Percentiles rank a stretch among this genome's conserved stretches.
These are phyloP conservation scores for Lizonia empirigonia DNA, from an alignment of 2,329 filamentous ascomycete genomes.

Conservation along the genomic window DNA sequence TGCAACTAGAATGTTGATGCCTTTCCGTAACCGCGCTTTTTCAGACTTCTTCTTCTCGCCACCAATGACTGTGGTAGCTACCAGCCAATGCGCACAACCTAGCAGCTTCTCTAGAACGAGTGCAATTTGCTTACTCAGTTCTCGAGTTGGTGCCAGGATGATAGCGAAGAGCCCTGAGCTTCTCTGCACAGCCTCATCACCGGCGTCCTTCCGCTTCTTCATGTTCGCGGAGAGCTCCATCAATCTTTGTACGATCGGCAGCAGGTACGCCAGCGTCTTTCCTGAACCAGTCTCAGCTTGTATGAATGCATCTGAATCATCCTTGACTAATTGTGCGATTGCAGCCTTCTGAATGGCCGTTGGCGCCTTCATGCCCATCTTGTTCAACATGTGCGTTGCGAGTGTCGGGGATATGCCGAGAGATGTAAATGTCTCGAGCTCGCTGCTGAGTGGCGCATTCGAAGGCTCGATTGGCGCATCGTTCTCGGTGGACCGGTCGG, in stretches of 20 bases:
- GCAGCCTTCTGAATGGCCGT: conserved; percentile 94
- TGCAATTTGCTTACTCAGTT: conserved; percentile 92
- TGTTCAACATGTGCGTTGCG: conserved; percentile 80
- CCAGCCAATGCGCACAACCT: conserved; percentile 90
- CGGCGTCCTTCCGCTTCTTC: conserved; percentile 47
- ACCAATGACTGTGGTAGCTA: conserved; percentile 81
- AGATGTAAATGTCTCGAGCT: conserved; percentile 83
- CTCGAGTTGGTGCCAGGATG: conserved; percentile 89
- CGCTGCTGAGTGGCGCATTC: conserved; percentile 86
- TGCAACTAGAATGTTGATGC: conserved; percentile 92
- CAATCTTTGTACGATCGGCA: conserved; percentile 89
- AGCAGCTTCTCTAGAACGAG: conserved; percentile 83
- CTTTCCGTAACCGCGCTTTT: conserved; percentile 91
- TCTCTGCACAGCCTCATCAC: conserved; percentile 65
- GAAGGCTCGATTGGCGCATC: conserved; percentile 70
- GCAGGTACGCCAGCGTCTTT: conserved; percentile 93
- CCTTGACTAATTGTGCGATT: conserved; percentile 77
- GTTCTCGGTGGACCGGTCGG: conserved; percentile 31
- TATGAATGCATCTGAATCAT: conserved; percentile 89
- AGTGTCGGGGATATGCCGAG: conserved; percentile 81
- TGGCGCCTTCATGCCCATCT: conserved; percentile 86
- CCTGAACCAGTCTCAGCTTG: conserved; percentile 97
- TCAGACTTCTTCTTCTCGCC: conserved; percentile 79
- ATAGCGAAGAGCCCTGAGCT: conserved; percentile 92
- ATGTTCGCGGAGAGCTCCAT: conserved; percentile 69